A percentile compares a stretch with the other conserved stretches of the same genome.
These are phyloP conservation scores for Eremochloa ophiuroides DNA, from an alignment of 176 grass and related monocot genomes.

Conservation along the genomic window DNA sequence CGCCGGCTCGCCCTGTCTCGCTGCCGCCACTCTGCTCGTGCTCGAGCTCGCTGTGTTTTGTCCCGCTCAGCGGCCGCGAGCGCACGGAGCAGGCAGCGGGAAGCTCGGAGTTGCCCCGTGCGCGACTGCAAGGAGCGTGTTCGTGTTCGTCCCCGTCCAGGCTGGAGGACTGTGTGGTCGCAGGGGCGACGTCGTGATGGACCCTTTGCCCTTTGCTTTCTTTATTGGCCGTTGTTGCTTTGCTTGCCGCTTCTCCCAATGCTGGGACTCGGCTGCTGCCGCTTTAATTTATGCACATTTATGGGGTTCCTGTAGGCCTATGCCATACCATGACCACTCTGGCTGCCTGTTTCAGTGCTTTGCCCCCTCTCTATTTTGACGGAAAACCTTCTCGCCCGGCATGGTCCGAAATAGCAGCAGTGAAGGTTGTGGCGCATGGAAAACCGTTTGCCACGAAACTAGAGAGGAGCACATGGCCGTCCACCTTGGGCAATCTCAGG, in stretches of 20 bases:
- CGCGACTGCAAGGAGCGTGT: not conserved
- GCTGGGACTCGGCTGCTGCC: not conserved
- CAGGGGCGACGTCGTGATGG: constrained; percentile 31
- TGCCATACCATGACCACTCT: too few species aligned
- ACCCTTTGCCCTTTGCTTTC: constrained; percentile 15
- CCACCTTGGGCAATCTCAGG: too few species aligned
- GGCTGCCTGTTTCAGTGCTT: too few species aligned
- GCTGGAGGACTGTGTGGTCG: constrained; percentile 38
- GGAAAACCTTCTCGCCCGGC: not conserved
- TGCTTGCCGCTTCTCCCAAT: constrained; percentile 38
- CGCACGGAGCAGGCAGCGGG: not conserved
- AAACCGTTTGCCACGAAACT: not conserved
- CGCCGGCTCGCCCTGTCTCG: too few species aligned
- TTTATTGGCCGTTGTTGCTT: constrained; percentile 49
- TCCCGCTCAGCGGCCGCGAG: not conserved
- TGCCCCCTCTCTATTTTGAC: too few species aligned
- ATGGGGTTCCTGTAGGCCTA: not conserved
- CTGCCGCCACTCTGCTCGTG: not conserved
- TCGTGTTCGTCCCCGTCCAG: not conserved
- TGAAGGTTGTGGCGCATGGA: not conserved
- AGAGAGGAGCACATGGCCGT: not conserved
- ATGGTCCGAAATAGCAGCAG: not conserved
- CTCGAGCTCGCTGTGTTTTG: not conserved
- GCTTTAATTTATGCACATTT: not conserved
- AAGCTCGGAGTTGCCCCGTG: not conserved